A percentile compares a stretch with the other conserved stretches of the same genome.
These are phyloP conservation scores for Alternaria incomplexa DNA, from an alignment of 2,329 filamentous ascomycete genomes.

Conservation along the genomic window DNA sequence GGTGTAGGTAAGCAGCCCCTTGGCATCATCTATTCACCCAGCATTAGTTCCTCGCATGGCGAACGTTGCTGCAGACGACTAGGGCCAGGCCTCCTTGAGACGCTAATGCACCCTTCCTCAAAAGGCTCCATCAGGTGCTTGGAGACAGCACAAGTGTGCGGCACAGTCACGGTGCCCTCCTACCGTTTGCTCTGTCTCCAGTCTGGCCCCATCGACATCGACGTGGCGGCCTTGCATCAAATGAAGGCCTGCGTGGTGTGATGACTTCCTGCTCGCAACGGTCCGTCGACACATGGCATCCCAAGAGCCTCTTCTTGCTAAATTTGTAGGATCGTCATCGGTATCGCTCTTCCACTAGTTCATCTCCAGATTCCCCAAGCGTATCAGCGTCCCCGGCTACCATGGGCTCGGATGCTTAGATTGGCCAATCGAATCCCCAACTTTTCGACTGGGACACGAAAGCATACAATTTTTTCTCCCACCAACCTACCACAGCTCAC, in stretches of 20 bases:
- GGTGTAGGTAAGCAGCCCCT: neutral
- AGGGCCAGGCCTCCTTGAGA: conserved; percentile 18
- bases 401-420: conserved; percentile 17
- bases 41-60: conserved; percentile 11
- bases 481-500: conserved; percentile 3
- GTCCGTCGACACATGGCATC: conserved; percentile 6
- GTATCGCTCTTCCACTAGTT: conserved; percentile 11
- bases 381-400: conserved; percentile 15
- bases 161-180: conserved; percentile 23
- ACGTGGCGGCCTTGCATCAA: conserved; percentile 40
- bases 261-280: conserved; percentile 2
- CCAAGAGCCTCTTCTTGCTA: conserved; percentile 9
- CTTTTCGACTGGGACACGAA: neutral
- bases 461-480: neutral
- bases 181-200: conserved; percentile 19
- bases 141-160: conserved; percentile 21
- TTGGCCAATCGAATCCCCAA: conserved; percentile 8
- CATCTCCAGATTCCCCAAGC: conserved; percentile 13
- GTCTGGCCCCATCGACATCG: conserved; percentile 16
- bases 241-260: conserved; percentile 6
- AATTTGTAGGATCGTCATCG: conserved; percentile 1
- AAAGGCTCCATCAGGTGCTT: conserved; percentile 22
- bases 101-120: conserved; percentile 32
- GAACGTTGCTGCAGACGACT: conserved; percentile 12
- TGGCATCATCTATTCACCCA: conserved; percentile 11